phyloP scores from a whole-genome alignment of 179 eudicot species.

The Corrigiola litoralis region DNA sequence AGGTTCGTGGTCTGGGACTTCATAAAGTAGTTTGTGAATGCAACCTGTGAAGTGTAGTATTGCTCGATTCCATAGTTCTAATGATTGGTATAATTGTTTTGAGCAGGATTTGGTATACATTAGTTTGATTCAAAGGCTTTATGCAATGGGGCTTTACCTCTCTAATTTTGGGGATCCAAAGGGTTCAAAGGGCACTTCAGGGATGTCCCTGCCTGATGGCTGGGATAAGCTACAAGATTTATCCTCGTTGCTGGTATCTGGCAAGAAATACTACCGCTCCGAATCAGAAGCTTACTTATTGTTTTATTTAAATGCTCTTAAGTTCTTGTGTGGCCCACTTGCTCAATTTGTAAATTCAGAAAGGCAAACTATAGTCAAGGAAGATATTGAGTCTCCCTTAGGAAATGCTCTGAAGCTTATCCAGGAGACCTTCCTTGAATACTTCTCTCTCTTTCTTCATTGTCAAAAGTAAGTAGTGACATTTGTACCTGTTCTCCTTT shows the following conservation, averaged over 20 bases:
- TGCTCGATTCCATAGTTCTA: background rate
- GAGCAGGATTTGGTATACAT: constrained; percentile 42
- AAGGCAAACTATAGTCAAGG: constrained; percentile 46
- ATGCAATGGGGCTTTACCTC: constrained; percentile 52
- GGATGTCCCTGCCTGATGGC: constrained; percentile 31
- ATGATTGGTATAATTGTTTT: constrained; percentile 4
- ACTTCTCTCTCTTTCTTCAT: constrained; percentile 32
- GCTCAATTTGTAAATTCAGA: constrained; percentile 59
- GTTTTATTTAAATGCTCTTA: constrained; percentile 53
- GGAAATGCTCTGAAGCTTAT: constrained; percentile 31
- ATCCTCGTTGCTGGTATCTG: constrained; percentile 27
- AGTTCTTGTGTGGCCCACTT: constrained; percentile 69
- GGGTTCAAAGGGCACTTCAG: constrained; percentile 19
- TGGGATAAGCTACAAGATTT: constrained; percentile 36
- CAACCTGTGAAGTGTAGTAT: background rate
- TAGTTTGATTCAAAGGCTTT: constrained; percentile 47
- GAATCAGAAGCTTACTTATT: constrained; percentile 23
- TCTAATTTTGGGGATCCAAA: constrained; percentile 25
- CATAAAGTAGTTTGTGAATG: background rate
- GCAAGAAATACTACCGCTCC: constrained; percentile 22
- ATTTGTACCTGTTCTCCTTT: background rate
- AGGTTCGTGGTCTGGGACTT: constrained; percentile 39
- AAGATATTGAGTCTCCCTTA: constrained; percentile 29
- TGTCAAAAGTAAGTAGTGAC: constrained; percentile 46
- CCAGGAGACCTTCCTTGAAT: constrained; percentile 47